phyloP scores from a whole-genome alignment of 1,284 basidiomycete genomes.

The Naganishia liquefaciens region DNA sequence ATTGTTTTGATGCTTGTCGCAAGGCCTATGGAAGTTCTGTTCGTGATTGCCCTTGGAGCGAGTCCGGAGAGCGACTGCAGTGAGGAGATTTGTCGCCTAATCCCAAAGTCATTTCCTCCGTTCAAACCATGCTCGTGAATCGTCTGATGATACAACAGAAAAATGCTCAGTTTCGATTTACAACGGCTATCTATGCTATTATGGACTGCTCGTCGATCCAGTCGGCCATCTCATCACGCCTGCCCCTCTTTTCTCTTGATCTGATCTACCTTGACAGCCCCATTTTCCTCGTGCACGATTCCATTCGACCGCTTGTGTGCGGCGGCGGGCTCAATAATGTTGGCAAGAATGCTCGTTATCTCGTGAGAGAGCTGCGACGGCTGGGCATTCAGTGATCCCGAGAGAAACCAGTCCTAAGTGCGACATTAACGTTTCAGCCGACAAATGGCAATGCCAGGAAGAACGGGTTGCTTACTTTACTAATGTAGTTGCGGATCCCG shows the following conservation, averaged over 20 bases:
- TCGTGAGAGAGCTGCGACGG: constrained; percentile 59
- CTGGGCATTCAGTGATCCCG: constrained; percentile 63
- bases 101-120: too few species aligned
- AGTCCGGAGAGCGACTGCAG: too few species aligned
- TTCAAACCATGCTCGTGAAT: too few species aligned
- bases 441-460: not conserved
- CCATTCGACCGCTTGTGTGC: not conserved
- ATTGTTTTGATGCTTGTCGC: not conserved
- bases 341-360: constrained; percentile 57
- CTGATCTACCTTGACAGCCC: constrained; percentile 21
- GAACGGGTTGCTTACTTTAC: constrained; percentile 59
- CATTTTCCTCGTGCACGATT: constrained; percentile 2
- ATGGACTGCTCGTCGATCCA: too few species aligned
- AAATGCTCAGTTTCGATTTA: too few species aligned
- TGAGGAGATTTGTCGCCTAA: too few species aligned
- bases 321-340: not conserved
- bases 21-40: not conserved
- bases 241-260: constrained; percentile 15
- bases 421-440: not conserved
- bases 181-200: too few species aligned
- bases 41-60: not conserved
- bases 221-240: too few species aligned
- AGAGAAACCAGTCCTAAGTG: constrained; percentile 64
- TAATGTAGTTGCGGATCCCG: constrained; percentile 94
- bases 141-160: too few species aligned